These are phyloP conservation scores for Phytophthora chlamydospora DNA, from an alignment of 352 stramenopile species.

Conservation along the genomic window DNA sequence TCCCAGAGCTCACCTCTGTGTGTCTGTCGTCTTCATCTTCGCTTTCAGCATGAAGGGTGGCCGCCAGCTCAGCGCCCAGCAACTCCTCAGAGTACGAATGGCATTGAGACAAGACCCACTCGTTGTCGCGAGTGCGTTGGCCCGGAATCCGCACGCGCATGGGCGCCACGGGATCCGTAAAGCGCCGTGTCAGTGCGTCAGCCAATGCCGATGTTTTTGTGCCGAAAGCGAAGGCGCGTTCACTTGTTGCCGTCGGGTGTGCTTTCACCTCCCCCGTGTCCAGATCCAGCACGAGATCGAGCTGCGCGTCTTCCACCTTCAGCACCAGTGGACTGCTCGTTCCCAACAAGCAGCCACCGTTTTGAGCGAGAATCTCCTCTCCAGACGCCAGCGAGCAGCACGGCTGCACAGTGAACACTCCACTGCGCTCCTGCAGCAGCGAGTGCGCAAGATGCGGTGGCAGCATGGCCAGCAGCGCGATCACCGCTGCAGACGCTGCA, in stretches of 20 bases:
- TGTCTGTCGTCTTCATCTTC: slow-evolving; percentile 9
- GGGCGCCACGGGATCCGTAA: slow-evolving; percentile 27
- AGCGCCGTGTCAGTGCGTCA: slow-evolving; percentile 20
- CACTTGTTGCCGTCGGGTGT: slow-evolving; percentile 52
- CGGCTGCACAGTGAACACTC: slow-evolving; percentile 54
- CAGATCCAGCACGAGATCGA: slow-evolving; percentile 74
- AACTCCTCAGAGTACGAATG: slow-evolving; percentile 71
- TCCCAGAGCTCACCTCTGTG: not conserved
- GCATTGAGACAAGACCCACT: slow-evolving; percentile 70
- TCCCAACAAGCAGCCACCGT: slow-evolving; percentile 60
- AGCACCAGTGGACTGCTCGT: slow-evolving; percentile 60
- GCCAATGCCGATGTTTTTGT: slow-evolving; percentile 42
- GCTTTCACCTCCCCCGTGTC: slow-evolving; percentile 59
- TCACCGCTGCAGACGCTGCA: slow-evolving; percentile 53
- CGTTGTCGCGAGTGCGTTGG: slow-evolving; percentile 43
- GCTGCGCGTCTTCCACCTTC: slow-evolving; percentile 45
- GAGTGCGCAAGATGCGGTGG: slow-evolving; percentile 43
- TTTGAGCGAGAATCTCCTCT: slow-evolving; percentile 33
- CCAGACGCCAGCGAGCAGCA: slow-evolving; percentile 43
- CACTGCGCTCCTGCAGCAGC: slow-evolving; percentile 26
- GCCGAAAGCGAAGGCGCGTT: slow-evolving; percentile 63
- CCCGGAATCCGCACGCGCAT: slow-evolving; percentile 28
- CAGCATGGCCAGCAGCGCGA: slow-evolving; percentile 61
- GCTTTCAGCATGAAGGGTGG: slow-evolving; percentile 20
- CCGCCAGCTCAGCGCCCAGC: slow-evolving; percentile 44